Evolutionary conservation across 768 basidiomycete genomes (phyloP).

Genomic region (Rhodotorula taiwanensis): DNA sequence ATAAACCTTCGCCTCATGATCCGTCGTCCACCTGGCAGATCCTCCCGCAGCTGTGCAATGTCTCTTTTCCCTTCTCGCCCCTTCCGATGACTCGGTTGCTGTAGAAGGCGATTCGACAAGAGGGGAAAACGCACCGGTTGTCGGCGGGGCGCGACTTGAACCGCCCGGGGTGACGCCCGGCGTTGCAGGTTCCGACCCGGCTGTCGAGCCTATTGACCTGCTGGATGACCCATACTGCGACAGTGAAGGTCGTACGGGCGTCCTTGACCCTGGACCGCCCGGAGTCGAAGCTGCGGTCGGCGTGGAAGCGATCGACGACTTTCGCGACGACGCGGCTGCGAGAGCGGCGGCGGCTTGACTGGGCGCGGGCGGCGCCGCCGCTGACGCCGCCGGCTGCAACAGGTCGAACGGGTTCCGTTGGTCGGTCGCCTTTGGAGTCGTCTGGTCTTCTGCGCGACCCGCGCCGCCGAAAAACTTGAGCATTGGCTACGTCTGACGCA

Average conservation of each 20-base stretch:
- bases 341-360: not conserved
- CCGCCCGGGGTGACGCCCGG: slow-evolving; percentile 1
- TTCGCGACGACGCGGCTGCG: not conserved
- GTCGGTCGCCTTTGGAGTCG: slow-evolving; percentile 55
- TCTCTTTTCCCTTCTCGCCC: no score
- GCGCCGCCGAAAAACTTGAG: slow-evolving; percentile 61
- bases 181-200: slow-evolving; percentile 1
- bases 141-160: not conserved
- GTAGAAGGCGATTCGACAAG: not conserved
- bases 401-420: slow-evolving; percentile 61
- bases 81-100: no score
- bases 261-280: no score
- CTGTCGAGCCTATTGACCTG: not conserved
- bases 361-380: no score
- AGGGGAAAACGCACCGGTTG: slow-evolving; percentile 13
- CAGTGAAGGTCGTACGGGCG: not conserved
- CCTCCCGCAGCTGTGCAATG: no score
- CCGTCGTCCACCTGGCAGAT: no score
- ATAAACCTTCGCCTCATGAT: no score
- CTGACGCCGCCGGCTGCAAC: not conserved
- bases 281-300: not conserved
- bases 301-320: not conserved
- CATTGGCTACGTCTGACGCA: no score
- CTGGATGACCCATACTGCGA: not conserved
- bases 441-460: slow-evolving; percentile 50